Conservation (phyloP, 805 yeast genomes). For the Candida glaebosa region DNA sequence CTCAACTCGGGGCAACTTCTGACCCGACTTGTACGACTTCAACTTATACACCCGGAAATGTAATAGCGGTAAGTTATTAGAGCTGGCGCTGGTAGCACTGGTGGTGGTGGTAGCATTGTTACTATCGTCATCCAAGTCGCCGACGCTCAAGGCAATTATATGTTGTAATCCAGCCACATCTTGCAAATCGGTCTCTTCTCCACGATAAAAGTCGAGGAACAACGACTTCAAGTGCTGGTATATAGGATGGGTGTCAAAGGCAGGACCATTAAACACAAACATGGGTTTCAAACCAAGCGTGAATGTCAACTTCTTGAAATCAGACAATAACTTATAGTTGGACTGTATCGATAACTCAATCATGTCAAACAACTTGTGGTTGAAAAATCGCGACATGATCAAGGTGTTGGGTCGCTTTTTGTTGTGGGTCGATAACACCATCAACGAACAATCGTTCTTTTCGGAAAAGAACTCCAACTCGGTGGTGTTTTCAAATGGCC, state of each 20-base stretch:
- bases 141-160: conserved; percentile 75
- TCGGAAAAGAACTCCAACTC: conserved; percentile 89
- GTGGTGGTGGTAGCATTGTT: conserved; percentile 45
- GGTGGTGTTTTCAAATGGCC: conserved; percentile 88
- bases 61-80: conserved; percentile 62
- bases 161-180: conserved; percentile 96
- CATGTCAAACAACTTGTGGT: conserved; percentile 90
- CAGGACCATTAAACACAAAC: conserved; percentile 90
- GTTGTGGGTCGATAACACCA: conserved; percentile 75
- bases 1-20: conserved; percentile 91
- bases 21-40: conserved; percentile 77
- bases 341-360: conserved; percentile 75
- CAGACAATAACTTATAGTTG: conserved; percentile 65
- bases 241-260: conserved; percentile 85
- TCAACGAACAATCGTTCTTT: conserved; percentile 85
- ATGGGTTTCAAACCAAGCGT: conserved; percentile 89
- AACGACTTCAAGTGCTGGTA: conserved; percentile 82
- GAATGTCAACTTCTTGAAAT: conserved; percentile 78
- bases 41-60: conserved; percentile 89
- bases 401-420: conserved; percentile 92
- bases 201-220: conserved; percentile 88
- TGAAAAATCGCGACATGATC: conserved; percentile 86
- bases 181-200: conserved; percentile 72
- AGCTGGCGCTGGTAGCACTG: too few relatives aligned
- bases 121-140: conserved; percentile 73